These are phyloP conservation scores for Nephelium lappaceum DNA, from an alignment of 345 rosid genomes.

Conservation along the genomic window DNA sequence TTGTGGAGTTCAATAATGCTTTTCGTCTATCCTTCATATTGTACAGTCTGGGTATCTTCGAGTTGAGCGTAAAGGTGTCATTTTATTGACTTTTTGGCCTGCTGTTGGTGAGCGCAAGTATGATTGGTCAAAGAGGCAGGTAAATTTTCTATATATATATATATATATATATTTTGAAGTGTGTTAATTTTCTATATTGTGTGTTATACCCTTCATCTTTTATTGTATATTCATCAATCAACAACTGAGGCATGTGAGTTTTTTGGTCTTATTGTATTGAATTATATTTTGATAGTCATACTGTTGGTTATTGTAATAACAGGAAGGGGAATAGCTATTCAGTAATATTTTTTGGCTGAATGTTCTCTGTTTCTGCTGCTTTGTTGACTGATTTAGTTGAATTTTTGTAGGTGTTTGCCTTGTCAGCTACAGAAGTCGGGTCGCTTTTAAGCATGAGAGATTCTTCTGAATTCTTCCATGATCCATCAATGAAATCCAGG, in stretches of 20 bases:
- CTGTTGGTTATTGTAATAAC: neutral
- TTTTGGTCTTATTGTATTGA: neutral
- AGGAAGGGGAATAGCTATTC: neutral
- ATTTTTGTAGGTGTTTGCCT: slow-evolving; percentile 69
- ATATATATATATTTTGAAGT: too few relatives aligned
- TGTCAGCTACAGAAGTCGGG: slow-evolving; percentile 91
- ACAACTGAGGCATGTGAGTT: neutral
- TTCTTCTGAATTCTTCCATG: slow-evolving; percentile 89
- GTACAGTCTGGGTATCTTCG: slow-evolving; percentile 56
- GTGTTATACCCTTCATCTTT: neutral
- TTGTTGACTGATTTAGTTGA: slow-evolving; percentile 20
- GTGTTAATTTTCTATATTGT: slow-evolving; percentile 3
- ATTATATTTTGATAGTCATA: neutral
- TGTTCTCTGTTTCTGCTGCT: neutral
- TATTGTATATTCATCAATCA: slow-evolving; percentile 1
- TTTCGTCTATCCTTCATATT: slow-evolving; percentile 7
- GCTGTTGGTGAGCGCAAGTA: slow-evolving; percentile 89
- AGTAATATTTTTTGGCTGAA: neutral
- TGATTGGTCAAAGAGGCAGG: slow-evolving; percentile 81
- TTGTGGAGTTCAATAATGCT: neutral
- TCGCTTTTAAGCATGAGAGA: slow-evolving; percentile 78
- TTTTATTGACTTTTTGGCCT: slow-evolving; percentile 84
- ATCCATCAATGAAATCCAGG: slow-evolving; percentile 88
- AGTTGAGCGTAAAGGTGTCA: slow-evolving; percentile 70
- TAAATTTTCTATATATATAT: slow-evolving; percentile 24